Conservation (phyloP, 371 early-diverging fungal species). For the Apophysomyces variabilis region DNA sequence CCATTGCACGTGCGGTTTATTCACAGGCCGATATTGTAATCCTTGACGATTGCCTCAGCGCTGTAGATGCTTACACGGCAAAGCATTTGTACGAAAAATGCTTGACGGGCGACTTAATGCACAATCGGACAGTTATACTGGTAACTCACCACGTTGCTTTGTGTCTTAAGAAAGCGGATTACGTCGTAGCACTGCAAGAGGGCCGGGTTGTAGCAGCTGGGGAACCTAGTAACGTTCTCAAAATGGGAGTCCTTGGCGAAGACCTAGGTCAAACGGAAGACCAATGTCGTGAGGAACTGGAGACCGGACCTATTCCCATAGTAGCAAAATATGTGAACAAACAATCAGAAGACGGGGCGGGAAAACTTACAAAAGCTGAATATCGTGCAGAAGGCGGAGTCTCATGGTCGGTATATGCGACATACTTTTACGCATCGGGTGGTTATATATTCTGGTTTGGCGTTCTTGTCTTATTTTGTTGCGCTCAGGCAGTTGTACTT, state of each 20-base stretch:
- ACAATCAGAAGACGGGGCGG: slow-evolving; percentile 38
- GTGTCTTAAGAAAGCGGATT: slow-evolving; percentile 71
- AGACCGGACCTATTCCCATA: slow-evolving; percentile 40
- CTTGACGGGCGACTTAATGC: slow-evolving; percentile 68
- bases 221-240: slow-evolving; percentile 46
- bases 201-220: slow-evolving; percentile 72
- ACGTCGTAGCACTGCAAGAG: slow-evolving; percentile 73
- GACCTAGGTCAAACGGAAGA: slow-evolving; percentile 33
- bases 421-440: slow-evolving; percentile 70
- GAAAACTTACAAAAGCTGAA: slow-evolving; percentile 70
- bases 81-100: slow-evolving; percentile 76
- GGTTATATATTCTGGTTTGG: slow-evolving; percentile 61
- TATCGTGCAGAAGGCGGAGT: slow-evolving; percentile 70
- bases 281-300: slow-evolving; percentile 30
- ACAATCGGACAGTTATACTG: slow-evolving; percentile 78
- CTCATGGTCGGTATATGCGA: slow-evolving; percentile 58
- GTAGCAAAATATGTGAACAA: slow-evolving; percentile 37
- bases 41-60: slow-evolving; percentile 82
- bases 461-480: slow-evolving; percentile 52
- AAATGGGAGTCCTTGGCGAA: slow-evolving; percentile 54
- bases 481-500: slow-evolving; percentile 53
- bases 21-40: slow-evolving; percentile 70
- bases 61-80: slow-evolving; percentile 88
- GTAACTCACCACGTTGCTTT: slow-evolving; percentile 86
- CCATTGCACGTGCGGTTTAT: slow-evolving; percentile 82